Conservation (phyloP, 2,329 filamentous ascomycete genomes). For the Hypoxylon sp. region DNA sequence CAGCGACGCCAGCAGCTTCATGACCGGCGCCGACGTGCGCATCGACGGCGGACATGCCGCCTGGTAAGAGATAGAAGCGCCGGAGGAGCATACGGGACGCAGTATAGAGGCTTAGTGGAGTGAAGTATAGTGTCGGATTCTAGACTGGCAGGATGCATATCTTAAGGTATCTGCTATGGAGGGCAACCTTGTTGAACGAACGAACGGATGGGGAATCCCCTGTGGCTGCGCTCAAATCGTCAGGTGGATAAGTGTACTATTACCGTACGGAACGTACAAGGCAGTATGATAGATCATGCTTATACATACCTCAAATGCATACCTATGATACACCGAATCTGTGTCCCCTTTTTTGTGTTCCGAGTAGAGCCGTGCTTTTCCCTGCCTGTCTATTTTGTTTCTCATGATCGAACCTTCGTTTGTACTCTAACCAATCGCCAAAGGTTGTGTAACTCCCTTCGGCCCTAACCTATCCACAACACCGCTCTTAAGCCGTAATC, state of each 20-base stretch:
- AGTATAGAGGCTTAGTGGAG: constrained; percentile 1
- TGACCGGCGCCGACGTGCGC: constrained; percentile 77
- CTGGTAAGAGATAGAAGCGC: constrained; percentile 60
- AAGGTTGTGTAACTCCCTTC: constrained; percentile 57
- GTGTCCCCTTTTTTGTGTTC: not conserved
- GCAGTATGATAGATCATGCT: constrained; percentile 37
- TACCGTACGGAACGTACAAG: constrained; percentile 16
- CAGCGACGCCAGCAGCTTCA: constrained; percentile 77
- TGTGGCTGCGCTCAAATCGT: constrained; percentile 2
- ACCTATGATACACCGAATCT: constrained; percentile 23
- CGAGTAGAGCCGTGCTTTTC: not conserved
- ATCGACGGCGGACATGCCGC: constrained; percentile 79
- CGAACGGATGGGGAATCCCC: not conserved
- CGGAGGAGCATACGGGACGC: constrained; percentile 17
- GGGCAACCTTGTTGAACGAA: constrained; percentile 17
- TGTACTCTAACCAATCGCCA: constrained; percentile 39
- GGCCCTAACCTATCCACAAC: constrained; percentile 63
- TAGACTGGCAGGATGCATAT: constrained; percentile 25
- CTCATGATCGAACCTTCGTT: not conserved
- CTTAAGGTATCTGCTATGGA: constrained; percentile 17
- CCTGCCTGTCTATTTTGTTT: not conserved
- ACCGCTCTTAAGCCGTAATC: constrained; percentile 62
- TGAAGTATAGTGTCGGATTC: constrained; percentile 4
- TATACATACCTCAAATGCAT: constrained; percentile 42
- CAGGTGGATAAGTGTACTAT: constrained; percentile 28